Evolutionary conservation across 1,284 basidiomycete species (phyloP).

Genomic region (Microstroma glucosiphilum): DNA sequence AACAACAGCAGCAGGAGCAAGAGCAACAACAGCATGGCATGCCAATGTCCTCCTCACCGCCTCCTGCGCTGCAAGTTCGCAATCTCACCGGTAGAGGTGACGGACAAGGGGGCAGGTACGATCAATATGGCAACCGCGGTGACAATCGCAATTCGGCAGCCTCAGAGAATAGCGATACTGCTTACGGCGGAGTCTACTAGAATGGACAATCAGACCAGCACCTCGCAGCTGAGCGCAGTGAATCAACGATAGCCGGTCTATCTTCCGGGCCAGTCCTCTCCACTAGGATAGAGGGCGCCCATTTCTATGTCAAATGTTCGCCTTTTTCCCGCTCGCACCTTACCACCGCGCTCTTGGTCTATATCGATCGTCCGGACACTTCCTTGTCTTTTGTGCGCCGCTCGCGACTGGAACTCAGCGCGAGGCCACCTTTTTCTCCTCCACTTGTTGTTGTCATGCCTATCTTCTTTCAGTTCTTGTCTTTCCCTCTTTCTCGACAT

Average conservation of each 20-base stretch:
- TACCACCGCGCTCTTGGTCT: not conserved
- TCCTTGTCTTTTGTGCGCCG: no score
- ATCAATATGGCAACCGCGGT: constrained; percentile 27
- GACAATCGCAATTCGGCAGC: not conserved
- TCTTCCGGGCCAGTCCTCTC: no score
- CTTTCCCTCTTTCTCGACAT: no score
- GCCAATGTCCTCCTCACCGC: not conserved
- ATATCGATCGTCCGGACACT: no score
- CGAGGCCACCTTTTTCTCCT: no score
- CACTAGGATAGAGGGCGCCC: constrained; percentile 4
- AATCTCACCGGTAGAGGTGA: constrained; percentile 15
- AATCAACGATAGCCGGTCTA: no score
- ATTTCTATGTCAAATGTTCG: not conserved
- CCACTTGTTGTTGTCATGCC: no score
- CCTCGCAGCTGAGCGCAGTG: no score
- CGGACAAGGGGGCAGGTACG: constrained; percentile 22
- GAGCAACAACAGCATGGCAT: no score
- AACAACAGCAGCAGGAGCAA: constrained; percentile 4
- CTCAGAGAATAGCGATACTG: constrained; percentile 23
- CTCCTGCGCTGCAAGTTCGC: constrained; percentile 18
- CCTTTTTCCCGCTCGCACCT: constrained; percentile 3
- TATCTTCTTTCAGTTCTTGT: no score
- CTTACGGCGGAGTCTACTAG: constrained; percentile 39
- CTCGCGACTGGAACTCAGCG: no score
- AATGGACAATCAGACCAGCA: not conserved